Percentiles rank a stretch among this genome's conserved stretches.
Conservation (phyloP, 2,329 filamentous ascomycete genomes). For the Chlorencoelia australis region DNA sequence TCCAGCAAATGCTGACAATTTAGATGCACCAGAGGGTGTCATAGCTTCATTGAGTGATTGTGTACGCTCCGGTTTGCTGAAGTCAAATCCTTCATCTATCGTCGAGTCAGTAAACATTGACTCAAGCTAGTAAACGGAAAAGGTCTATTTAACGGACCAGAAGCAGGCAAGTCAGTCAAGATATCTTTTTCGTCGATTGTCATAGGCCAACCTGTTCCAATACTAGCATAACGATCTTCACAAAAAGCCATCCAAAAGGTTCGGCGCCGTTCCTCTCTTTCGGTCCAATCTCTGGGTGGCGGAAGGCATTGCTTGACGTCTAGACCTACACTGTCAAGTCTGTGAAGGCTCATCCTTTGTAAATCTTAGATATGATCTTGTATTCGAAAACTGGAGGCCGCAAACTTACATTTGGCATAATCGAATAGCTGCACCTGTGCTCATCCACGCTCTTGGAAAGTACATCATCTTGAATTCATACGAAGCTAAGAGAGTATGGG, state of each 20-base stretch:
- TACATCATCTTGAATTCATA: constrained; percentile 99
- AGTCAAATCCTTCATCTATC: constrained; percentile 77
- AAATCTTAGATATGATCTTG: constrained; percentile 37
- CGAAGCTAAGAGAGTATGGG: constrained; percentile 66
- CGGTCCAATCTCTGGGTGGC: constrained; percentile 84
- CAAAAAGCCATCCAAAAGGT: constrained; percentile 96
- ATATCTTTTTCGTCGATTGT: constrained; percentile 86
- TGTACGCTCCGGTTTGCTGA: constrained; percentile 65
- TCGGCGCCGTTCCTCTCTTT: constrained; percentile 78
- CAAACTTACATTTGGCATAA: constrained; percentile 68
- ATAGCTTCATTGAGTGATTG: constrained; percentile 61
- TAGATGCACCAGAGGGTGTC: constrained; percentile 59
- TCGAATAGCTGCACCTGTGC: constrained; percentile 70
- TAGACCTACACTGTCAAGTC: constrained; percentile 69
- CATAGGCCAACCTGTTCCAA: constrained; percentile 97
- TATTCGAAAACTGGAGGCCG: neutral
- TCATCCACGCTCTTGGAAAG: constrained; percentile 93
- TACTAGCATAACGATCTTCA: constrained; percentile 84
- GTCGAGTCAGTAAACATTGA: too few relatives aligned
- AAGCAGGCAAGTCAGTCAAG: constrained; percentile 71
- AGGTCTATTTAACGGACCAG: too few relatives aligned
- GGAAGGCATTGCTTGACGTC: constrained; percentile 90
- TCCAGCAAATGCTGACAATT: constrained; percentile 68
- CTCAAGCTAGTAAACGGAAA: too few relatives aligned
- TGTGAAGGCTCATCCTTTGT: constrained; percentile 81